Conservation (phyloP, 129 eudicot genomes). For the Apium graveolens region DNA sequence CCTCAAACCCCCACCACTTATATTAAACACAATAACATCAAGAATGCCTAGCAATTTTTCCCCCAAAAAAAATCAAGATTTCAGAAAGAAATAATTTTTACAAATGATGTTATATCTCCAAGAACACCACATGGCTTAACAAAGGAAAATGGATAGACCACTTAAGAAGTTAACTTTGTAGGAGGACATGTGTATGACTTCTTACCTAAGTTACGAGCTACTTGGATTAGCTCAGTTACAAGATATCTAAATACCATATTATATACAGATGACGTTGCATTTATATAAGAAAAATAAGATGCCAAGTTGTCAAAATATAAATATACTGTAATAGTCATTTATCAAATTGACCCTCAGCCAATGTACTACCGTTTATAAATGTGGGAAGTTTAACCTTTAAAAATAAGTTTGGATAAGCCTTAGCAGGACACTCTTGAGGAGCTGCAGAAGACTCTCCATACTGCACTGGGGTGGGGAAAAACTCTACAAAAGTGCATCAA, state of each 20-base stretch:
- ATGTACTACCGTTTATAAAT: not conserved
- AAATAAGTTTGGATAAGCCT: conserved; percentile 37
- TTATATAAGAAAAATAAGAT: not conserved
- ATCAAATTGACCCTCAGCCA: not conserved
- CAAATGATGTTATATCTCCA: conserved; percentile 56
- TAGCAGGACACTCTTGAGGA: conserved; percentile 32
- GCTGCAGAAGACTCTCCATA: conserved; percentile 20
- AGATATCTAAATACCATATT: not conserved
- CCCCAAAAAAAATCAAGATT: not conserved
- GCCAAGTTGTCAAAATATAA: not conserved
- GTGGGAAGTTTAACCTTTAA: conserved; percentile 42
- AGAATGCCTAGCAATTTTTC: too few relatives aligned
- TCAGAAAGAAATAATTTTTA: not conserved
- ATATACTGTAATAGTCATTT: not conserved
- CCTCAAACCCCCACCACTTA: too few relatives aligned
- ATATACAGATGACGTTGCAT: not conserved
- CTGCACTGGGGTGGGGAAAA: conserved; percentile 27
- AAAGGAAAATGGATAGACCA: conserved; percentile 75
- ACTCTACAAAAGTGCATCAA: conserved; percentile 30
- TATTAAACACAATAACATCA: too few relatives aligned
- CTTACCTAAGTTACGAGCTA: conserved; percentile 40
- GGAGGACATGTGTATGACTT: conserved; percentile 60
- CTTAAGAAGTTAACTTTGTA: conserved; percentile 55
- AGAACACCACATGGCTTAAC: conserved; percentile 69
- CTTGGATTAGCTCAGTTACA: conserved; percentile 8